Conservation (phyloP, 768 basidiomycete species). For the Boletus insuetus region DNA sequence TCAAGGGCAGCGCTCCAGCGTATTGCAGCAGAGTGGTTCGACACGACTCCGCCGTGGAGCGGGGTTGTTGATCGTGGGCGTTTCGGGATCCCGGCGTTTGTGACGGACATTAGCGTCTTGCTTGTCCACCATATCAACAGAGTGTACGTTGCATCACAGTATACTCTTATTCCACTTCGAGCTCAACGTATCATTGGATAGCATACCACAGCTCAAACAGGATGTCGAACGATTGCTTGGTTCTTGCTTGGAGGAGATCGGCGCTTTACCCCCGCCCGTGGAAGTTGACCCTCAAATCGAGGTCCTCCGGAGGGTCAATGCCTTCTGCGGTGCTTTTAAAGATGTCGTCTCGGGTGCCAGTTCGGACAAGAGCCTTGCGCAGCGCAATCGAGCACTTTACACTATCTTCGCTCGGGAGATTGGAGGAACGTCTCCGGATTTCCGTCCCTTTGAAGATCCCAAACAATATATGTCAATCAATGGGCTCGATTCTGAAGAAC, state of each 20-base stretch:
- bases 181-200: slow-evolving; percentile 23
- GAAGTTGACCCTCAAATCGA: slow-evolving; percentile 43
- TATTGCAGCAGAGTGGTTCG: slow-evolving; percentile 46
- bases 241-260: slow-evolving; percentile 33
- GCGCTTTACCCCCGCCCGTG: slow-evolving; percentile 39
- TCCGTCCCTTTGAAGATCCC: slow-evolving; percentile 31
- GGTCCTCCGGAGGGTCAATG: slow-evolving; percentile 41
- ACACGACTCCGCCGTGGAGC: slow-evolving; percentile 50
- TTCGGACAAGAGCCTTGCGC: slow-evolving; percentile 37
- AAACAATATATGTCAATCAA: slow-evolving; percentile 9
- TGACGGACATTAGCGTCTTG: slow-evolving; percentile 48
- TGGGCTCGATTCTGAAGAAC: slow-evolving; percentile 8
- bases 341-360: slow-evolving; percentile 32
- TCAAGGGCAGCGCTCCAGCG: slow-evolving; percentile 37
- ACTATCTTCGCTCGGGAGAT: slow-evolving; percentile 33
- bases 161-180: background rate
- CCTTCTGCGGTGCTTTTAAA: slow-evolving; percentile 43
- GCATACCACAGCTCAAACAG: slow-evolving; percentile 45
- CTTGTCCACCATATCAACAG: slow-evolving; percentile 51
- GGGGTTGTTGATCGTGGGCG: slow-evolving; percentile 42
- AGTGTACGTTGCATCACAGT: slow-evolving; percentile 38
- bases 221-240: slow-evolving; percentile 41
- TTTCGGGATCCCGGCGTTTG: slow-evolving; percentile 55
- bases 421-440: slow-evolving; percentile 41
- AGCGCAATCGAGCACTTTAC: slow-evolving; percentile 34